Evolutionary conservation across 495 filamentous ascomycete genomes (phyloP).

Genomic region (Parmelia sp.): DNA sequence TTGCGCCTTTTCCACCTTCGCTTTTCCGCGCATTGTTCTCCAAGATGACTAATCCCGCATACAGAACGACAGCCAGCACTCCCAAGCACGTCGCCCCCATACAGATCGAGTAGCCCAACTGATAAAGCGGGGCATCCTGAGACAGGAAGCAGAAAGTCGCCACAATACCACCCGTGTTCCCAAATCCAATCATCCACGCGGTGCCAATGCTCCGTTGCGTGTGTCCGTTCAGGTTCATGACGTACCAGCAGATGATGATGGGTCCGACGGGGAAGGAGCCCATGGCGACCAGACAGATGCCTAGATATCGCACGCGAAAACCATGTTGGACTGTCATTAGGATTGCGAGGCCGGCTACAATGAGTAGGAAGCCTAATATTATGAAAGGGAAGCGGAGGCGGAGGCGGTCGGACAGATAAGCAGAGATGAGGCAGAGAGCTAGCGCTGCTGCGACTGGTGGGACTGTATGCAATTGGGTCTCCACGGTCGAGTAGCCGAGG

Average conservation of each 20-base stretch:
- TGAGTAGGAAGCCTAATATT: constrained; percentile 41
- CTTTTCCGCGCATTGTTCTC: neutral
- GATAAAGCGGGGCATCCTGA: constrained; percentile 34
- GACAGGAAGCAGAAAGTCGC: constrained; percentile 35
- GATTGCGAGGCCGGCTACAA: constrained; percentile 54
- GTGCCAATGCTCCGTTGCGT: constrained; percentile 31
- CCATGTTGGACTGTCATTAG: constrained; percentile 52
- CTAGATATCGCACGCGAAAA: constrained; percentile 49
- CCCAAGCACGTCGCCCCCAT: constrained; percentile 19
- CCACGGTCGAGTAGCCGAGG: constrained; percentile 39
- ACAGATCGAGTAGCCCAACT: constrained; percentile 33
- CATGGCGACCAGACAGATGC: constrained; percentile 23
- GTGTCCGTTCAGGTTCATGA: constrained; percentile 33
- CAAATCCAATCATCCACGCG: constrained; percentile 30
- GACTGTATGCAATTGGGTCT: constrained; percentile 46
- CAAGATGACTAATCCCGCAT: constrained; percentile 29
- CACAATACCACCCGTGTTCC: constrained; percentile 39
- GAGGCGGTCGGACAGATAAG: constrained; percentile 49
- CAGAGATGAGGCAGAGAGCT: constrained; percentile 53
- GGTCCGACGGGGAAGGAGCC: constrained; percentile 30
- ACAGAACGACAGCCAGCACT: constrained; percentile 21
- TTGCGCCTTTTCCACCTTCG: neutral
- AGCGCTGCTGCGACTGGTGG: constrained; percentile 42
- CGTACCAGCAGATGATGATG: constrained; percentile 33
- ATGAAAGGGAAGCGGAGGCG: constrained; percentile 52